Conservation (phyloP, 768 basidiomycete genomes). For the Harrya chromipes region DNA sequence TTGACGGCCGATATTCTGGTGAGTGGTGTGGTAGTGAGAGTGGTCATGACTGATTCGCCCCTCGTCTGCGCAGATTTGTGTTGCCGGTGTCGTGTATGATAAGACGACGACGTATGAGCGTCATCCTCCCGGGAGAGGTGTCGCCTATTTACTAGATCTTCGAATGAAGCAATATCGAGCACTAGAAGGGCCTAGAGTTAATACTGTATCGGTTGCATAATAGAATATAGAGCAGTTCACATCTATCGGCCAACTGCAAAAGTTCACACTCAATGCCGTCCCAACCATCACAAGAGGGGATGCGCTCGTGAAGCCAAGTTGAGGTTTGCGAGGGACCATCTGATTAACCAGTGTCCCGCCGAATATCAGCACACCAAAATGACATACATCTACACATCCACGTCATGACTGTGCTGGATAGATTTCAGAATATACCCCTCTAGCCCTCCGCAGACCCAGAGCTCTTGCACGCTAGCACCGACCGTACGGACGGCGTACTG, state of each 20-base stretch:
- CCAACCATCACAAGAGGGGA: too few relatives aligned
- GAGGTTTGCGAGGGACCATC: too few relatives aligned
- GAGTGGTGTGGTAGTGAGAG: constrained; percentile 18
- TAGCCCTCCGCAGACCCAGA: constrained; percentile 93
- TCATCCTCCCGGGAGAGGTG: constrained; percentile 52
- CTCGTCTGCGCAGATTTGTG: constrained; percentile 28
- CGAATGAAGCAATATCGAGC: constrained; percentile 24
- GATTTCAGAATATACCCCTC: constrained; percentile 87
- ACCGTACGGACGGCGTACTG: constrained; percentile 71
- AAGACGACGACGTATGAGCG: constrained; percentile 49
- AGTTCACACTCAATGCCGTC: too few relatives aligned
- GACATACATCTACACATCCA: neutral
- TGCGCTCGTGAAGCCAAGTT: too few relatives aligned
- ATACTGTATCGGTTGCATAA: constrained; percentile 1
- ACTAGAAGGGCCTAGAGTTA: constrained; percentile 3
- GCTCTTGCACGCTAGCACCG: constrained; percentile 92
- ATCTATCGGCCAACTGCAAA: neutral
- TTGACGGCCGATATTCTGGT: constrained; percentile 82
- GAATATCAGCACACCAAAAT: too few relatives aligned
- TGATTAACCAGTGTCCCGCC: too few relatives aligned
- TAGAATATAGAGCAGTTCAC: neutral
- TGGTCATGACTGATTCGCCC: neutral
- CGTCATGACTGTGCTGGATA: constrained; percentile 41
- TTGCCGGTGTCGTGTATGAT: constrained; percentile 63
- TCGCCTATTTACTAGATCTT: constrained; percentile 27